Percentiles rank a stretch among this genome's conserved stretches.
Evolutionary conservation across 2,329 filamentous ascomycete genomes (phyloP).

Genomic region (Ceratocystiopsis sp.): DNA sequence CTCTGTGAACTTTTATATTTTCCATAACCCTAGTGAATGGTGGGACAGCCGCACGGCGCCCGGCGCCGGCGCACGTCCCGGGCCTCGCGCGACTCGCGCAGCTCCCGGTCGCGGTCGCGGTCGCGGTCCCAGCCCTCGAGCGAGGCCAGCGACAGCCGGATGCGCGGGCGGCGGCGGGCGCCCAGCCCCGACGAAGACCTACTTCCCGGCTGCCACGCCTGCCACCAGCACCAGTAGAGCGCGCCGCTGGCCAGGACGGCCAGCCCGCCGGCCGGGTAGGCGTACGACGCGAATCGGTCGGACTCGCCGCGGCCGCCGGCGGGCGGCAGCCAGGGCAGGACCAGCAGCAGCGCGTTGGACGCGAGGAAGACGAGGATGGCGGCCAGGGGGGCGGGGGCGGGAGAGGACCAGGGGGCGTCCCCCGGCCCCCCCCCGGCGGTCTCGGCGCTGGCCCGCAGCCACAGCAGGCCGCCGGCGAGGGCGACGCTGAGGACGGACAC

Average conservation of each 20-base stretch:
- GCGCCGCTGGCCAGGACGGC: conserved; percentile 17
- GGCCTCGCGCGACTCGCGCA: too few relatives aligned
- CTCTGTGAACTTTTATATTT: neutral
- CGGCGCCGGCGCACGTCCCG: too few relatives aligned
- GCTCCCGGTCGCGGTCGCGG: too few relatives aligned
- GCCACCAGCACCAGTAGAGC: conserved; percentile 21
- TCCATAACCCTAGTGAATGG: neutral
- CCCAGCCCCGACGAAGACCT: too few relatives aligned
- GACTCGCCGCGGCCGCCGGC: conserved; percentile 10
- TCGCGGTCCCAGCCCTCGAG: too few relatives aligned
- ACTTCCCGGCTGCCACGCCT: too few relatives aligned
- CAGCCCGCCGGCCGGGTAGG: conserved; percentile 19
- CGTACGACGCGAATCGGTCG: conserved; percentile 18
- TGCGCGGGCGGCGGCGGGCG: too few relatives aligned
- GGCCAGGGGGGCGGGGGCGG: conserved; percentile 14
- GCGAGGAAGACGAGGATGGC: conserved; percentile 16
- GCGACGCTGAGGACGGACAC: conserved; percentile 19
- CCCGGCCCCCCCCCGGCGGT: too few relatives aligned
- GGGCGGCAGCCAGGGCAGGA: conserved; percentile 21
- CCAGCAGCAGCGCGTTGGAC: conserved; percentile 17
- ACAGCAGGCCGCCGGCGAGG: conserved; percentile 17
- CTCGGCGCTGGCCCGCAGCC: conserved; percentile 17
- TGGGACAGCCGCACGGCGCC: conserved; percentile 4
- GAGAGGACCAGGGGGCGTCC: conserved; percentile 15
- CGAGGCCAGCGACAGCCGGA: too few relatives aligned